A percentile compares a stretch with the other conserved stretches of the same genome.
Conservation (phyloP, 768 basidiomycete species). For the Suillus ampliporus region DNA sequence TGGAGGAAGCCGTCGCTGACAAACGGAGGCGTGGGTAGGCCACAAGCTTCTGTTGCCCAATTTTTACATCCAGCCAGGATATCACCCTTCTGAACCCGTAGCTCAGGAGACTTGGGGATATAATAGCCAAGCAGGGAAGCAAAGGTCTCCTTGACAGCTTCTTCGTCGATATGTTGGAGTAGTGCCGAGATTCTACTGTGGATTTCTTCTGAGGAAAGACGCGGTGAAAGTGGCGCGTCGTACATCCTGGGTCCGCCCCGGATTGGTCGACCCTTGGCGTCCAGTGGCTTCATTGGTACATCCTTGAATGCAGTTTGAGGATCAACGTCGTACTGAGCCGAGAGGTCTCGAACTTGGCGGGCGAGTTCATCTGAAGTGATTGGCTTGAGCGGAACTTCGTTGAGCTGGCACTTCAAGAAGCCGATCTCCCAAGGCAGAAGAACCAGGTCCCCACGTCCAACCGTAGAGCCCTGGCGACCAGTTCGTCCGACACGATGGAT, state of each 20-base stretch:
- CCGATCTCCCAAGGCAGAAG: slow-evolving; percentile 80
- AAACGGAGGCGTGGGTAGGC: slow-evolving; percentile 56
- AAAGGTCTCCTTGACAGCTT: slow-evolving; percentile 64
- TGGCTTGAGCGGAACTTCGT: slow-evolving; percentile 71
- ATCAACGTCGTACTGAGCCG: slow-evolving; percentile 52
- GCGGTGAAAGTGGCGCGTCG: slow-evolving; percentile 19
- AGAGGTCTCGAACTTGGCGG: slow-evolving; percentile 51
- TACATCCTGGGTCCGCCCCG: slow-evolving; percentile 16
- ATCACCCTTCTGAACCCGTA: slow-evolving; percentile 49
- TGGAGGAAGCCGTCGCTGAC: slow-evolving; percentile 55
- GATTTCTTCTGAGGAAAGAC: slow-evolving; percentile 29
- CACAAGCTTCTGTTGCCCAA: slow-evolving; percentile 65
- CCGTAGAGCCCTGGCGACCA: slow-evolving; percentile 64
- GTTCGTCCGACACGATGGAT: slow-evolving; percentile 88
- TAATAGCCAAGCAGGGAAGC: slow-evolving; percentile 78
- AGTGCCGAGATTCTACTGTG: slow-evolving; percentile 38
- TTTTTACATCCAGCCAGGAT: slow-evolving; percentile 62
- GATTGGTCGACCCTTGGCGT: slow-evolving; percentile 8
- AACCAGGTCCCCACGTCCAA: slow-evolving; percentile 79
- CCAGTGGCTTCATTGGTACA: background rate
- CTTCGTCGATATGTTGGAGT: slow-evolving; percentile 47
- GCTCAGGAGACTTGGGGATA: slow-evolving; percentile 50
- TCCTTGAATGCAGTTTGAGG: slow-evolving; percentile 40
- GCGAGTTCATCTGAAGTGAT: slow-evolving; percentile 54
- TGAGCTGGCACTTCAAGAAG: slow-evolving; percentile 67